Conservation (phyloP, 768 basidiomycete genomes). For the Albatrellus ellisii region DNA sequence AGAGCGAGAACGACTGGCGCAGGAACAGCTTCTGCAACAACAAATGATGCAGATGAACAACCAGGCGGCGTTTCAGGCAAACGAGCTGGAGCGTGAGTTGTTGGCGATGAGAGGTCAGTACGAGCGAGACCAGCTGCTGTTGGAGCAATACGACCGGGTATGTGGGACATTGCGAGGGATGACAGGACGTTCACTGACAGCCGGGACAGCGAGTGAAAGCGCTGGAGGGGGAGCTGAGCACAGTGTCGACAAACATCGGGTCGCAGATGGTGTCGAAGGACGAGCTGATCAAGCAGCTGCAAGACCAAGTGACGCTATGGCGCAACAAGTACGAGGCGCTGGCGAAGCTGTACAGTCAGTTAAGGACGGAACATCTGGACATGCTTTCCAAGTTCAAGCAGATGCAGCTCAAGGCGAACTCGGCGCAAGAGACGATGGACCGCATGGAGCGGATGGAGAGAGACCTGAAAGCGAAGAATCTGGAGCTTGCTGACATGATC, state of each 20-base stretch:
- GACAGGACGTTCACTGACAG: too few relatives aligned
- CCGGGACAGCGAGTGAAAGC: slow-evolving; percentile 81
- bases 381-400: slow-evolving; percentile 96
- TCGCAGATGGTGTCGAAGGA: slow-evolving; percentile 88
- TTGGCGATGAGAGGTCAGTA: slow-evolving; percentile 93
- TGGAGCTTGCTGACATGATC: slow-evolving; percentile 98
- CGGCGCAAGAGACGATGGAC: slow-evolving; percentile 95
- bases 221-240: slow-evolving; percentile 77
- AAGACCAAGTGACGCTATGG: slow-evolving; percentile 95
- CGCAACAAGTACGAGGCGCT: slow-evolving; percentile 97
- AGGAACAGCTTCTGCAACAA: slow-evolving; percentile 76
- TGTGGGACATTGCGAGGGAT: too few relatives aligned
- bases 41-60: slow-evolving; percentile 74
- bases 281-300: slow-evolving; percentile 87
- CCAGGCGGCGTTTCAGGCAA: slow-evolving; percentile 59
- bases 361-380: slow-evolving; percentile 93
- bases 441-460: slow-evolving; percentile 99
- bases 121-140: slow-evolving; percentile 92
- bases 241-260: slow-evolving; percentile 61
- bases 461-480: slow-evolving; percentile 95
- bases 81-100: slow-evolving; percentile 82
- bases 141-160: slow-evolving; percentile 96
- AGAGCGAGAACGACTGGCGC: slow-evolving; percentile 77
- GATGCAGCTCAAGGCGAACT: slow-evolving; percentile 95
- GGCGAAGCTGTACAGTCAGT: slow-evolving; percentile 96